A percentile compares a stretch with the other conserved stretches of the same genome.
Evolutionary conservation across 2,329 filamentous ascomycete species (phyloP).

Genomic region (Endoconidiophora polonica): DNA sequence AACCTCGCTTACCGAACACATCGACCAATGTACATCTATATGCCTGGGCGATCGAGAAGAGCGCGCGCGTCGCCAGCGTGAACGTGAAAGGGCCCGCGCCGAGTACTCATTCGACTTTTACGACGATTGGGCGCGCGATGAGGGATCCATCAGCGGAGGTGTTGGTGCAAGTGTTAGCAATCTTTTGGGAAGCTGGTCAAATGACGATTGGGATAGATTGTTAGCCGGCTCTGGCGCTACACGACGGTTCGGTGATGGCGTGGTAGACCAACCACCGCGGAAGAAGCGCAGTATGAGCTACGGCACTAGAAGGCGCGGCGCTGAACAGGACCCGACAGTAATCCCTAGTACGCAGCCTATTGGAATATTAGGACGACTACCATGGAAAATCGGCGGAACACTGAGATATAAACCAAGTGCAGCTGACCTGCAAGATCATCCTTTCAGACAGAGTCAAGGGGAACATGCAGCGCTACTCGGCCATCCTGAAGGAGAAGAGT

Average conservation of each 20-base stretch:
- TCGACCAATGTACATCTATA: conserved; percentile 56
- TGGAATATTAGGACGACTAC: conserved; percentile 68
- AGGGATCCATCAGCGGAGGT: conserved; percentile 21
- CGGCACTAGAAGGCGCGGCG: conserved; percentile 40
- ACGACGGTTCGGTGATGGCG: conserved; percentile 13
- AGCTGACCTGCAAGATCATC: conserved; percentile 78
- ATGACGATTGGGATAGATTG: conserved; percentile 71
- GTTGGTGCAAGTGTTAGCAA: conserved; percentile 25
- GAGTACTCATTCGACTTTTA: conserved; percentile 94
- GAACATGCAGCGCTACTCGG: conserved; percentile 57
- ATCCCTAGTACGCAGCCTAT: conserved; percentile 75
- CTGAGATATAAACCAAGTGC: conserved; percentile 80
- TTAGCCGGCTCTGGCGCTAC: conserved; percentile 47
- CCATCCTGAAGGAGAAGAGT: conserved; percentile 16
- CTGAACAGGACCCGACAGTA: conserved; percentile 71
- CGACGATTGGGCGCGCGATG: conserved; percentile 76
- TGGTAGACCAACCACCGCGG: conserved; percentile 46
- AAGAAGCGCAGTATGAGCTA: conserved; percentile 81
- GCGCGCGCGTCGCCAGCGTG: conserved; percentile 48
- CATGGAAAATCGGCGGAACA: conserved; percentile 70
- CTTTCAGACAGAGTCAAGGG: conserved; percentile 32
- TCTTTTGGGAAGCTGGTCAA: conserved; percentile 56
- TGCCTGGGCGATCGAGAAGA: conserved; percentile 60
- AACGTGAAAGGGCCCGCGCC: conserved; percentile 46
- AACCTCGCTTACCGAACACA: conserved; percentile 42